Evolutionary conservation across 257 asterid species (phyloP).

Genomic region (Penstemon eatonii): DNA sequence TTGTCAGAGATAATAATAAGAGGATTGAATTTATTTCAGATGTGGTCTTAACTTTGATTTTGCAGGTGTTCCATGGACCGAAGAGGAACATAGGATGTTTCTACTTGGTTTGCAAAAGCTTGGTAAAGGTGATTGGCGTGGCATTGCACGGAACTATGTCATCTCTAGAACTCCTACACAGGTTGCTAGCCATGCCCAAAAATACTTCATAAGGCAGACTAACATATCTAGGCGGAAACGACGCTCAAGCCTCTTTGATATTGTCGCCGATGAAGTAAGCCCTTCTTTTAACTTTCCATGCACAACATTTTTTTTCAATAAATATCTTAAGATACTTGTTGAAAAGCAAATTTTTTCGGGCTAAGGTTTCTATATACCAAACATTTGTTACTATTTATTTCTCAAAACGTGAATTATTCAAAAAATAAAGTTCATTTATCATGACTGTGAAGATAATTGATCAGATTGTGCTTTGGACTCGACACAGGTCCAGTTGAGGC

Average conservation of each 20-base stretch:
- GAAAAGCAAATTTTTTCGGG: too few relatives aligned
- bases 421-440: neutral
- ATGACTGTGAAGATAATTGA: conserved; percentile 1
- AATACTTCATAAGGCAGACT: conserved; percentile 90
- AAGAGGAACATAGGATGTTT: conserved; percentile 95
- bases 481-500: neutral
- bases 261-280: conserved; percentile 92
- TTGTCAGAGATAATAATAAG: too few relatives aligned
- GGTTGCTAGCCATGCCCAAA: conserved; percentile 99
- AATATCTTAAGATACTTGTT: neutral
- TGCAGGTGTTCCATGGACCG: conserved; percentile 97
- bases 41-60: conserved; percentile 4
- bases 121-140: conserved; percentile 99
- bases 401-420: too few relatives aligned
- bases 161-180: conserved; percentile 94
- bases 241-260: conserved; percentile 97
- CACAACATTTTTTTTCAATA: neutral
- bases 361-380: too few relatives aligned
- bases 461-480: neutral
- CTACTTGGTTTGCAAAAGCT: conserved; percentile 95
- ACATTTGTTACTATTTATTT: too few relatives aligned
- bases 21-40: conserved; percentile 3
- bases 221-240: conserved; percentile 91
- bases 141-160: conserved; percentile 92
- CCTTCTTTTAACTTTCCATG: conserved; percentile 3